Evolutionary conservation across 768 basidiomycete species (phyloP).

Genomic region (Cantharellus cinnabarinus): DNA sequence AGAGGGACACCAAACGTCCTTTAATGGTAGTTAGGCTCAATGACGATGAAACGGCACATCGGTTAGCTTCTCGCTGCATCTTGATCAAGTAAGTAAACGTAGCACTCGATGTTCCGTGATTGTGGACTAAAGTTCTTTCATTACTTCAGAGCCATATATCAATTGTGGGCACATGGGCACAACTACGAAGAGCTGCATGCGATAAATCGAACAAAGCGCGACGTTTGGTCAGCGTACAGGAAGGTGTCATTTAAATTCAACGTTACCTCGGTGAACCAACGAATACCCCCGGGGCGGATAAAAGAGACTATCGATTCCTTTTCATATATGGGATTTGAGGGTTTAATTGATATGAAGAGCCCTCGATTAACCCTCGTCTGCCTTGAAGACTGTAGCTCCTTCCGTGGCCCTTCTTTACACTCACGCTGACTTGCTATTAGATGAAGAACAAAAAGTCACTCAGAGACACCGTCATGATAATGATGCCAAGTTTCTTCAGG

Average conservation of each 20-base stretch:
- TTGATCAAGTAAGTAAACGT: conserved; percentile 47
- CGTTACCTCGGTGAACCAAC: conserved; percentile 54
- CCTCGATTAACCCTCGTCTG: conserved; percentile 55
- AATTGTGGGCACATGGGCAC: conserved; percentile 51
- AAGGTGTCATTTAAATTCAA: conserved; percentile 61
- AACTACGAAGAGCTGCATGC: conserved; percentile 53
- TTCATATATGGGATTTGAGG: conserved; percentile 62
- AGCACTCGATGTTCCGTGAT: not conserved
- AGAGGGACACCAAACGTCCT: conserved; percentile 36
- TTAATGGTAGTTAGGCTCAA: conserved; percentile 56
- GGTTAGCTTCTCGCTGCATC: conserved; percentile 61
- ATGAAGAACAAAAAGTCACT: conserved; percentile 3
- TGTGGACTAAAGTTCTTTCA: not conserved
- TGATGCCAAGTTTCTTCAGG: conserved; percentile 45
- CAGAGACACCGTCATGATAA: conserved; percentile 20
- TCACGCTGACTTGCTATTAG: conserved; percentile 2
- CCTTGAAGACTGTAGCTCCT: conserved; percentile 62
- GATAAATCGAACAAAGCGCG: conserved; percentile 18
- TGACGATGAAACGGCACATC: conserved; percentile 47
- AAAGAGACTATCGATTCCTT: conserved; percentile 56
- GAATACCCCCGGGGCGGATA: conserved; percentile 47
- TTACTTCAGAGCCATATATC: conserved; percentile 43
- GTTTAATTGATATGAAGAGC: conserved; percentile 60
- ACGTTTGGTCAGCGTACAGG: conserved; percentile 38
- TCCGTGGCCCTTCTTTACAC: conserved; percentile 10